Base-by-base conservation (phyloP, 1,284 basidiomycete genomes). In the Puccinia polysora region DNA sequence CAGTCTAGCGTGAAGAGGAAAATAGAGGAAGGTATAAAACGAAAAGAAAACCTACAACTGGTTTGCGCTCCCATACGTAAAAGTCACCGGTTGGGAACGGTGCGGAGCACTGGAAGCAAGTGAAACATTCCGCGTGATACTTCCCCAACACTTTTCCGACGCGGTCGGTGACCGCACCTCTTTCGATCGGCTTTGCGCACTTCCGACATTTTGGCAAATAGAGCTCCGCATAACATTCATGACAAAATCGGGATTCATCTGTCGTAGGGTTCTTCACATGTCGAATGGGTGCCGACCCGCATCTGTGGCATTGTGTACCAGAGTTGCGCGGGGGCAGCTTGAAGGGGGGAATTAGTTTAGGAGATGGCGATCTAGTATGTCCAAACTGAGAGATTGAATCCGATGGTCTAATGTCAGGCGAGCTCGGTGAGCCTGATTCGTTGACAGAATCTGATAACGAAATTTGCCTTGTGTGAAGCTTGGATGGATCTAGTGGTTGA, bases 131-230 rank as follows among this genome's bases (percentile, higher is more conserved):
- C 1, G 74, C 67, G 55, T 78, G 77, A 49, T 77, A 76, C 73
- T 78, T 78, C 34, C 78, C 78, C 25, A 74, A 56, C 10, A 79
- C 75, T 56, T 79, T 78, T 25, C 78, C 78, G 56, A 78, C 78
- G 12, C 73, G 65, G 34, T 74, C 74, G 2, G 75, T 76, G 2
- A 79, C 77, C 2, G 77, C 77, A 3, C 76, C 75, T 10, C 76
- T 75, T 47, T 77, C 75, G 32, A 79, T 79, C 43, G 78, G 63
- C 20, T 43, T 20, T 10, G 34, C 20, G 55, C 78, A 79, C 50
- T 77, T 78, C 20, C 78, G 73, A 58, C 78, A 79, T 49, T 78
- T 78, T 0, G 78, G 78, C 34, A 79, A 73, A 70, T 76, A 79
- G 5, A 75, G 71, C 4, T 77, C 76, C 15, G 77, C 76, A 63